phyloP scores from a whole-genome alignment of 805 yeast genomes.

The Geotrichum ghanense region DNA sequence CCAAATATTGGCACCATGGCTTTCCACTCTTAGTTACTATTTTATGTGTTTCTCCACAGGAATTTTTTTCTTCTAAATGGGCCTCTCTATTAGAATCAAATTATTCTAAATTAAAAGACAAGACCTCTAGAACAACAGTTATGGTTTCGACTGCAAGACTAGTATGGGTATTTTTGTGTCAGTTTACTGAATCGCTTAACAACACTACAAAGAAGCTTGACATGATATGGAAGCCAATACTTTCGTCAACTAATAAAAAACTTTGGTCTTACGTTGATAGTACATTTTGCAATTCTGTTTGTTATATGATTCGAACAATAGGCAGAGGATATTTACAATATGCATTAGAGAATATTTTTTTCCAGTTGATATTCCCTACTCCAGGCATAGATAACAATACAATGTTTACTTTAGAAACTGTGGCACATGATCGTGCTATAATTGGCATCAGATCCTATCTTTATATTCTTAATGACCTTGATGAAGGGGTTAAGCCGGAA shows the following conservation, averaged over 20 bases:
- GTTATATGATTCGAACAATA: slow-evolving; percentile 62
- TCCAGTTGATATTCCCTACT: slow-evolving; percentile 42
- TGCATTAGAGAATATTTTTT: slow-evolving; percentile 63
- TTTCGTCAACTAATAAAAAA: slow-evolving; percentile 44
- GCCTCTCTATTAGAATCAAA: slow-evolving; percentile 51
- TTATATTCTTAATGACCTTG: slow-evolving; percentile 54
- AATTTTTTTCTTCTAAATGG: slow-evolving; percentile 67
- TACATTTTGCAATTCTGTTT: slow-evolving; percentile 49
- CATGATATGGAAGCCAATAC: slow-evolving; percentile 41
- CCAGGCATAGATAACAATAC: slow-evolving; percentile 30
- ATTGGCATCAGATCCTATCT: slow-evolving; percentile 63
- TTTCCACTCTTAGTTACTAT: slow-evolving; percentile 60
- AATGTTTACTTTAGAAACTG: slow-evolving; percentile 38
- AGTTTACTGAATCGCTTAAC: slow-evolving; percentile 82
- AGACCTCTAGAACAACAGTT: slow-evolving; percentile 41
- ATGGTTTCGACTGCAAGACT: slow-evolving; percentile 61
- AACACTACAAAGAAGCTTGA: slow-evolving; percentile 75
- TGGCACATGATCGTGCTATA: slow-evolving; percentile 59
- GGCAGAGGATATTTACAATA: slow-evolving; percentile 74
- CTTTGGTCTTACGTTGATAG: slow-evolving; percentile 67
- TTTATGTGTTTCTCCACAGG: slow-evolving; percentile 70
- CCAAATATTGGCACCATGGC: slow-evolving; percentile 53
- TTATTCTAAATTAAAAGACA: slow-evolving; percentile 50
- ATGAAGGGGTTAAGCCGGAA: slow-evolving; percentile 46
- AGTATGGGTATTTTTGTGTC: slow-evolving; percentile 79